Evolutionary conservation across 495 filamentous ascomycete genomes (phyloP), one percentile per base, ranked within the genome.

Genomic region (Tuber microsphaerosporum): DNA sequence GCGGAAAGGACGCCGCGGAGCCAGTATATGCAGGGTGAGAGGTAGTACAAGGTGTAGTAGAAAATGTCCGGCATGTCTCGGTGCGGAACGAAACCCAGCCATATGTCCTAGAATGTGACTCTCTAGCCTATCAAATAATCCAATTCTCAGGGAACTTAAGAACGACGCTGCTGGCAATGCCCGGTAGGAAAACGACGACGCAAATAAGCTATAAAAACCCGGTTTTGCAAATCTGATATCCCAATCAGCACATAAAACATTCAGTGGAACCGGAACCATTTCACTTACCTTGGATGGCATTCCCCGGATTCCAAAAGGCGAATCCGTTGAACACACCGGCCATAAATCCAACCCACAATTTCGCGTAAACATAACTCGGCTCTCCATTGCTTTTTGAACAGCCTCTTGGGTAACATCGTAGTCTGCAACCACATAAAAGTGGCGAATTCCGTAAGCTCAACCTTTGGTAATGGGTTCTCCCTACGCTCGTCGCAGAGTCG

Each of bases 241-340:
- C 12, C 20, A 22, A n/a, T 51, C 1, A 51, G 46, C 46, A 51
- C 20, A 51, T 10, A 37, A 37, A 37, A 37, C n/a, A 37, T 37
- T 10, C 46, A 22, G 20, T n/a, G 20, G 20, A 48, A 19, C 6
- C 2, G 9, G 46, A 22, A 10, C 46, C 20, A 51, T 20, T 19
- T 19, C 46, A 26, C 51, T 26, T 61, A 31, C n/a, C 51, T 14
- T 61, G 51, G 51, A 92, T 84, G 1, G 87, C 88, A 81, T 89
- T 85, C 20, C 91, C 90, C 12, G 94, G 86, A 79, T 90, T 86
- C 85, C 88, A 95, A 85, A 95, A 97, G 22, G 93, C 94, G 83
- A 96, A 95, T n/a, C 92, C 91, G 83, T 92, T 92, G 85, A 90
- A 90, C 74, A 90, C 89, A 90, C 89, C 89, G 44, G 89, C 86